Evolutionary conservation across 2,329 filamentous ascomycete species (phyloP).

Genomic region (Fusarium sulawesiense): DNA sequence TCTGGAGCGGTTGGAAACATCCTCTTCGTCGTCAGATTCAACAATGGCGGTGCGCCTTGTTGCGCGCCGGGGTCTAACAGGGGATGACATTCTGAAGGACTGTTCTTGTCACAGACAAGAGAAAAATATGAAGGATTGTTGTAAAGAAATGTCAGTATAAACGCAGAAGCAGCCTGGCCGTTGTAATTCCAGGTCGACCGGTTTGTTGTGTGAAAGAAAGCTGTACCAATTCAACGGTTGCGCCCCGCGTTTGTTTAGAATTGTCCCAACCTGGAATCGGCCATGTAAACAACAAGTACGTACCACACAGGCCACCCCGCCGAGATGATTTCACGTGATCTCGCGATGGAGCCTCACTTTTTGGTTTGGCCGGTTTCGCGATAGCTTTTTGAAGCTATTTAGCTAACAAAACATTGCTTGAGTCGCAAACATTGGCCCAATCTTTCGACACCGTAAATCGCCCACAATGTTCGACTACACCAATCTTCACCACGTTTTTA

Average conservation of each 20-base stretch:
- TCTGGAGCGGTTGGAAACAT: slow-evolving; percentile 65
- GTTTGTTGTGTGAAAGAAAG: slow-evolving; percentile 19
- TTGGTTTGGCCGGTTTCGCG: slow-evolving; percentile 35
- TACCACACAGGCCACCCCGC: slow-evolving; percentile 18
- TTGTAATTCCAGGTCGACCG: not conserved
- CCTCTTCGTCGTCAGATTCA: slow-evolving; percentile 83
- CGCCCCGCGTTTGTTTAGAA: slow-evolving; percentile 54
- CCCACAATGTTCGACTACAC: slow-evolving; percentile 70
- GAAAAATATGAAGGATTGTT: slow-evolving; percentile 5
- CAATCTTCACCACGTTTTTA: slow-evolving; percentile 76
- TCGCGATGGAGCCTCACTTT: slow-evolving; percentile 29
- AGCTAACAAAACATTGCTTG: slow-evolving; percentile 16
- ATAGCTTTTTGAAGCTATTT: slow-evolving; percentile 38
- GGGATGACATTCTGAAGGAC: slow-evolving; percentile 48
- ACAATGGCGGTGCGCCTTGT: slow-evolving; percentile 78
- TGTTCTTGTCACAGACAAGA: slow-evolving; percentile 24
- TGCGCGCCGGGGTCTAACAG: slow-evolving; percentile 56
- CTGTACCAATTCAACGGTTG: slow-evolving; percentile 45
- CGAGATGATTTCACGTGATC: slow-evolving; percentile 31
- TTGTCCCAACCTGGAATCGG: slow-evolving; percentile 49
- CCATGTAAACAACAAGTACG: slow-evolving; percentile 54
- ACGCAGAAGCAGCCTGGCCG: not conserved
- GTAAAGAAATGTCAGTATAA: not conserved
- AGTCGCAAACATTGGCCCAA: not conserved
- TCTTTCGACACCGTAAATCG: not conserved